phyloP scores from a whole-genome alignment of 208 protist species.

The Leishmania martiniquensis region DNA sequence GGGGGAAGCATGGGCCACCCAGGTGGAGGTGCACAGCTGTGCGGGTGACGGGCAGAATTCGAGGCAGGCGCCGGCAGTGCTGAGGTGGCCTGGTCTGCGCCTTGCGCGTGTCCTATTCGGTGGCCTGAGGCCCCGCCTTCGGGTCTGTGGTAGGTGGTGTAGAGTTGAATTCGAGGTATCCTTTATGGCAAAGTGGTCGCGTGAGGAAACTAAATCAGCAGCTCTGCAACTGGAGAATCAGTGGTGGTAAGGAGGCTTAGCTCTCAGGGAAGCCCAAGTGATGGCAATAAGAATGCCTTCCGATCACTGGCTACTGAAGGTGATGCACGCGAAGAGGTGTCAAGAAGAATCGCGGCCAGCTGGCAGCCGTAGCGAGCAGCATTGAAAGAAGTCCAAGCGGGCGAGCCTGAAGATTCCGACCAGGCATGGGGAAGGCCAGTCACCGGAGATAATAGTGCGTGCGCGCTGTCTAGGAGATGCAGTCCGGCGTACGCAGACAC shows the following conservation, averaged over 20 bases:
- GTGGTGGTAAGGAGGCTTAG: neutral
- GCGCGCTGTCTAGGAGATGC: neutral
- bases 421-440: conserved; percentile 23
- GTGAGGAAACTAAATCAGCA: no score
- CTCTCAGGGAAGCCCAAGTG: neutral
- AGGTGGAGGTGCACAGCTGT: no score
- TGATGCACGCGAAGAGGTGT: neutral
- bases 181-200: no score
- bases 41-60: no score
- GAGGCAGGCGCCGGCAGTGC: no score
- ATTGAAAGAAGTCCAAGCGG: conserved; percentile 58
- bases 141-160: no score
- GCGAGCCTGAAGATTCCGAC: conserved; percentile 41
- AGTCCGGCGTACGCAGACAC: conserved; percentile 32
- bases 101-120: no score
- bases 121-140: no score
- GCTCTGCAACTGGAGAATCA: neutral
- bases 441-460: conserved; percentile 4
- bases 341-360: conserved; percentile 29
- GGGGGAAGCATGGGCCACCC: no score
- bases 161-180: no score
- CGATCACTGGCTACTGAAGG: neutral
- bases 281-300: neutral
- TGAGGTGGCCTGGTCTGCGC: no score
- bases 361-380: conserved; percentile 69